These are phyloP conservation scores for Penicillium coprophilum DNA, from an alignment of 495 filamentous ascomycete genomes.

Conservation along the genomic window DNA sequence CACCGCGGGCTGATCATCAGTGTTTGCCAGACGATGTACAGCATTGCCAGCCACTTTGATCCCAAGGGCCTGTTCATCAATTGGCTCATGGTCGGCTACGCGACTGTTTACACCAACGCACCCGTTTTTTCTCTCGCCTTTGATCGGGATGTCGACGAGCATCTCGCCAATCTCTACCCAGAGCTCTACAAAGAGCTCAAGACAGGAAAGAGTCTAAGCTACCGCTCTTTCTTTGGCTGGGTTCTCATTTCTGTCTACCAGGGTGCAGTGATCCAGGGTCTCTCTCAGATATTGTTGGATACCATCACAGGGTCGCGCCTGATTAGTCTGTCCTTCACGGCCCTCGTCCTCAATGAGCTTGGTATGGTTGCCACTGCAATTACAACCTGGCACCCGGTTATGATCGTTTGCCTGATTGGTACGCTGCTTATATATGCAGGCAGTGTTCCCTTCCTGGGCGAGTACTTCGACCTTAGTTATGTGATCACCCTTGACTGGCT, in stretches of 20 bases:
- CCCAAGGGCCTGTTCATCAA: constrained; percentile 93
- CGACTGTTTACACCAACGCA: constrained; percentile 90
- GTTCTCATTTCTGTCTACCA: constrained; percentile 95
- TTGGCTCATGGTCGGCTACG: constrained; percentile 97
- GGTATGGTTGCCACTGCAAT: constrained; percentile 96
- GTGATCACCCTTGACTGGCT: constrained; percentile 77
- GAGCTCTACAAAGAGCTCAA: constrained; percentile 97
- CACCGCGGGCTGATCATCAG: constrained; percentile 93
- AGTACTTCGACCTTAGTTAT: constrained; percentile 86
- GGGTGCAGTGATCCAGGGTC: constrained; percentile 88
- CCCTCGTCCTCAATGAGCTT: constrained; percentile 90
- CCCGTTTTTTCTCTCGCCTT: constrained; percentile 96
- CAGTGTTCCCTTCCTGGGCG: constrained; percentile 81
- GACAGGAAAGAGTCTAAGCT: constrained; percentile 76
- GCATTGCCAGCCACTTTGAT: constrained; percentile 85
- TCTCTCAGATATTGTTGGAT: constrained; percentile 82
- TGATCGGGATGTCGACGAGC: constrained; percentile 92
- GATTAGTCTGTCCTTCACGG: constrained; percentile 89
- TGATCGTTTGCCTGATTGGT: constrained; percentile 80
- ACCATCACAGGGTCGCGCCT: constrained; percentile 66
- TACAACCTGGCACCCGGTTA: constrained; percentile 95
- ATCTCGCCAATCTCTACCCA: constrained; percentile 89
- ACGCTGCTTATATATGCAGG: constrained; percentile 78
- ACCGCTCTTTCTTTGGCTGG: constrained; percentile 96
- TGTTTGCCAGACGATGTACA: constrained; percentile 96